Conservation (phyloP, 2,329 filamentous ascomycete species). For the Nemania serpens region DNA sequence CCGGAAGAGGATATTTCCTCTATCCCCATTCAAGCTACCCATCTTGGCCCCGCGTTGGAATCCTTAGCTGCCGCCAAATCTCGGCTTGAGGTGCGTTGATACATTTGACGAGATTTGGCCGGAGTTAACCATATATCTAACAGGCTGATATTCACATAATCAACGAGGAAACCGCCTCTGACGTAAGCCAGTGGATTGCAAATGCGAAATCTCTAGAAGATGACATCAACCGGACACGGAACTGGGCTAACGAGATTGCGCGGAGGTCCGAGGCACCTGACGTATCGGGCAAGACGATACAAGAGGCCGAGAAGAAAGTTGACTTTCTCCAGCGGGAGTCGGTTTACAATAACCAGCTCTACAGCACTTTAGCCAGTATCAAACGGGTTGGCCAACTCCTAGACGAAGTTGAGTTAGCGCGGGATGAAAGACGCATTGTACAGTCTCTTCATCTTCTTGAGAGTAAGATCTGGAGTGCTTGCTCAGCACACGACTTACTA, state of each 20-base stretch:
- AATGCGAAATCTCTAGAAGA: constrained; percentile 84
- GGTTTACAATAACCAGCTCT: constrained; percentile 62
- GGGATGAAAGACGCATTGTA: constrained; percentile 58
- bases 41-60: constrained; percentile 48
- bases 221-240: constrained; percentile 81
- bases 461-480: constrained; percentile 45
- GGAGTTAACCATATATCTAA: constrained; percentile 14
- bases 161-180: constrained; percentile 75
- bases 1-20: constrained; percentile 54
- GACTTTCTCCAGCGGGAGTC: constrained; percentile 63
- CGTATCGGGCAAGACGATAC: constrained; percentile 56
- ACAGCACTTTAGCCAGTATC: constrained; percentile 55
- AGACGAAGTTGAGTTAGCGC: constrained; percentile 62
- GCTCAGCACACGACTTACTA: constrained; percentile 22
- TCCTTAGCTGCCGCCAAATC: constrained; percentile 49
- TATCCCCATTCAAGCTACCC: constrained; percentile 40
- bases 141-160: constrained; percentile 74
- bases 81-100: constrained; percentile 49
- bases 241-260: constrained; percentile 80
- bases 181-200: constrained; percentile 83
- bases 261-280: constrained; percentile 71
- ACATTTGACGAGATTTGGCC: not conserved
- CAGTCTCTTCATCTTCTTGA: constrained; percentile 63
- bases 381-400: constrained; percentile 64
- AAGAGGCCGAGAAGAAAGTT: constrained; percentile 58